A percentile compares a stretch with the other conserved stretches of the same genome.
Evolutionary conservation across 129 eudicot genomes (phyloP).

Genomic region (Flaveria trinervia): DNA sequence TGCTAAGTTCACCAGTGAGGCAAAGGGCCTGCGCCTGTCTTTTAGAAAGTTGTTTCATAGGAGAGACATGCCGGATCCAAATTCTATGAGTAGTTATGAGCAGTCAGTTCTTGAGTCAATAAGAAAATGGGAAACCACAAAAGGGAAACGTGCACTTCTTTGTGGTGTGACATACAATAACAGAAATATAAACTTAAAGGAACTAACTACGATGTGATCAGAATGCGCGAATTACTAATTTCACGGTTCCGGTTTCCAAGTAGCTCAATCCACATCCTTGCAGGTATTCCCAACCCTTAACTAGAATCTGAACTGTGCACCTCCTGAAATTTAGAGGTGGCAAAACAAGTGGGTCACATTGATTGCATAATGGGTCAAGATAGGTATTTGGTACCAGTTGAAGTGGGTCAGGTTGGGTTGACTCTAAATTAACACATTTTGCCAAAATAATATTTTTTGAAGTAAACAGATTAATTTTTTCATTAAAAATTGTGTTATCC

Average conservation of each 20-base stretch:
- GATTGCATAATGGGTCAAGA: not conserved
- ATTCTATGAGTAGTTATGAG: slow-evolving; percentile 10
- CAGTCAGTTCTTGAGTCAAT: slow-evolving; percentile 27
- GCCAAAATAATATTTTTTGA: not conserved
- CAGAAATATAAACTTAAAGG: slow-evolving; percentile 66
- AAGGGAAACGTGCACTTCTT: slow-evolving; percentile 71
- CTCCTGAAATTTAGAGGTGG: not conserved
- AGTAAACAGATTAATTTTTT: not conserved
- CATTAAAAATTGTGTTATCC: not conserved
- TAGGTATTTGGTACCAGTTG: not conserved
- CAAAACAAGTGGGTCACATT: not conserved
- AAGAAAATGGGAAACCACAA: slow-evolving; percentile 36
- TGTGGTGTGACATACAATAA: slow-evolving; percentile 67
- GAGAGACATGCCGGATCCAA: not conserved
- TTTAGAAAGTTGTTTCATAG: slow-evolving; percentile 18
- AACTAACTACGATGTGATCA: slow-evolving; percentile 51
- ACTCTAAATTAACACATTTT: not conserved
- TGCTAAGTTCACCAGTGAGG: slow-evolving; percentile 6
- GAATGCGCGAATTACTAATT: slow-evolving; percentile 51
- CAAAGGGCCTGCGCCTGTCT: slow-evolving; percentile 28
- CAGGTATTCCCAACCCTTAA: slow-evolving; percentile 43
- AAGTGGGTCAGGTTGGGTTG: not conserved
- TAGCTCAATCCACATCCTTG: slow-evolving; percentile 50
- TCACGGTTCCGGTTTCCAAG: slow-evolving; percentile 47
- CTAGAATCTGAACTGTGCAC: not conserved